Conservation (phyloP, 2,329 filamentous ascomycete genomes). For the Colletotrichum sp. region DNA sequence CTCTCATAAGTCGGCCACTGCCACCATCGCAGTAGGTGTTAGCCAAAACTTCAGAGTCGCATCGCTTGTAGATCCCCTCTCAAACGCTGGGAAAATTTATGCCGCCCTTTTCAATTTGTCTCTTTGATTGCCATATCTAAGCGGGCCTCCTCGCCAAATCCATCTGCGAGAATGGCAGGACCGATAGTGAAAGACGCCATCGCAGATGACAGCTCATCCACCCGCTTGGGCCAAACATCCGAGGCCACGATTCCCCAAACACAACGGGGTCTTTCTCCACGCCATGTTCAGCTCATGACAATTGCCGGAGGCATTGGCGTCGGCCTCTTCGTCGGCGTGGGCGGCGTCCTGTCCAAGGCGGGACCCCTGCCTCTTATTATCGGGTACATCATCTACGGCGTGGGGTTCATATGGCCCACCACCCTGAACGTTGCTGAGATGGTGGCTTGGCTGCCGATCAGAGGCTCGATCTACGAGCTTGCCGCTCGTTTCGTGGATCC, state of each 20-base stretch:
- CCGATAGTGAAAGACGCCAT: neutral
- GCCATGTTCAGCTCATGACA: slow-evolving; percentile 55
- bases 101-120: fast-evolving
- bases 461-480: slow-evolving; percentile 60
- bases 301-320: slow-evolving; percentile 53
- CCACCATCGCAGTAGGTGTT: neutral
- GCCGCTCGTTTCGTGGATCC: slow-evolving; percentile 61
- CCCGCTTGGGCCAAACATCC: neutral
- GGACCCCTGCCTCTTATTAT: slow-evolving; percentile 49
- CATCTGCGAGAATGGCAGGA: neutral
- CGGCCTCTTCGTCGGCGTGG: slow-evolving; percentile 50
- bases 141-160: neutral
- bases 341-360: slow-evolving; percentile 43
- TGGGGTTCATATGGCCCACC: slow-evolving; percentile 47
- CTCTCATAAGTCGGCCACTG: neutral
- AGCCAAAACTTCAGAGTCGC: fast-evolving
- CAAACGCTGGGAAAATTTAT: fast-evolving
- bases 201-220: neutral
- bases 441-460: slow-evolving; percentile 59
- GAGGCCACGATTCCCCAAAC: neutral
- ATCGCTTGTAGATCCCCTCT: neutral
- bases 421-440: slow-evolving; percentile 60
- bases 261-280: slow-evolving; percentile 36
- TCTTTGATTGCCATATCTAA: fast-evolving
- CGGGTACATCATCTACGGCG: slow-evolving; percentile 48